phyloP scores from a whole-genome alignment of 2,329 filamentous ascomycete species.

The Alternaria triticina region DNA sequence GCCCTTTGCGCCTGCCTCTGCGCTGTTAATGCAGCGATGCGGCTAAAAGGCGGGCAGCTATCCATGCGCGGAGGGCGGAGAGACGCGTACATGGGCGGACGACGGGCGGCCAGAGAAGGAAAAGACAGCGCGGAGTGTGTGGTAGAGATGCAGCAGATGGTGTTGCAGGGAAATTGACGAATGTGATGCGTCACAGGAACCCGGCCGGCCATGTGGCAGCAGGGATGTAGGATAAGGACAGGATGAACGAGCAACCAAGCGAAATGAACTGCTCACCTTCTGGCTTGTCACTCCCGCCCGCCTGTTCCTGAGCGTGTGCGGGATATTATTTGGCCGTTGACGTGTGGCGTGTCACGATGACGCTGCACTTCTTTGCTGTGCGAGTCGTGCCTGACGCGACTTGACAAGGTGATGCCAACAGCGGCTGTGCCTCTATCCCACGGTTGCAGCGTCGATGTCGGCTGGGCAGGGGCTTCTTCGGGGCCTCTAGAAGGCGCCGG shows the following conservation, averaged over 20 bases:
- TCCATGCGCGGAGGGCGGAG: slow-evolving; percentile 12
- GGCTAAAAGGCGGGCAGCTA: slow-evolving; percentile 26
- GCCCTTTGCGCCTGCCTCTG: slow-evolving; percentile 24
- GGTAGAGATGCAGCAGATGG: slow-evolving; percentile 32
- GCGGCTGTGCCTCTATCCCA: not conserved
- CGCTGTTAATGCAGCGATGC: slow-evolving; percentile 29
- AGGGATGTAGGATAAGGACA: slow-evolving; percentile 31
- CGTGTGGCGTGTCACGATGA: slow-evolving; percentile 11
- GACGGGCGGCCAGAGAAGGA: slow-evolving; percentile 3
- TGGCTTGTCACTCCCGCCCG: slow-evolving; percentile 28
- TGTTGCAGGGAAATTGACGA: slow-evolving; percentile 41
- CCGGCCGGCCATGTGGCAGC: slow-evolving; percentile 41
- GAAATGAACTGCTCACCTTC: slow-evolving; percentile 44
- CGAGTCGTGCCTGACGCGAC: not conserved
- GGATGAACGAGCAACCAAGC: slow-evolving; percentile 31
- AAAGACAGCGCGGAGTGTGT: slow-evolving; percentile 5
- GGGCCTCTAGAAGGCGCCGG: slow-evolving; percentile 22
- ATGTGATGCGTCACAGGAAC: slow-evolving; percentile 31
- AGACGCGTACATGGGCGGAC: slow-evolving; percentile 6
- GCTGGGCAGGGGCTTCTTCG: slow-evolving; percentile 18
- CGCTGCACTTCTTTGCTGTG: not conserved
- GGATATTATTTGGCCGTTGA: not conserved
- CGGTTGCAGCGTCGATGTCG: slow-evolving; percentile 11
- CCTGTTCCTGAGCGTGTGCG: slow-evolving; percentile 13
- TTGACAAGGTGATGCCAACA: slow-evolving; percentile 9